Conservation (phyloP, 2,329 filamentous ascomycete genomes). For the Colletotrichum spaethianum region DNA sequence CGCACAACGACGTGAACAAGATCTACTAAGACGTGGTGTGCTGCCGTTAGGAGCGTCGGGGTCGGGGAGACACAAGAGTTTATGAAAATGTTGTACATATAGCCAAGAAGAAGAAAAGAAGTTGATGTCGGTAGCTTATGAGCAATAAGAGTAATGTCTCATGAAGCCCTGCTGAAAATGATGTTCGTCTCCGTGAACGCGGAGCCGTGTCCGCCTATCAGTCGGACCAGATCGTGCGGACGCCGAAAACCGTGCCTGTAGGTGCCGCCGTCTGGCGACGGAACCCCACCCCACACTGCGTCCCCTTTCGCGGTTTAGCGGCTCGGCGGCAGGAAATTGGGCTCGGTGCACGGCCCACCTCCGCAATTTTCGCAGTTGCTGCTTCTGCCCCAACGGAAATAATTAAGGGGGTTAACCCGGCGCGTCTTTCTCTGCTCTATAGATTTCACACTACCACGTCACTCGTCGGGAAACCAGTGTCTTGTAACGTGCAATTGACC, state of each 20-base stretch:
- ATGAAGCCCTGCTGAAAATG: no score
- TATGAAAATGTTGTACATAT: neutral
- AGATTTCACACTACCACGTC: neutral
- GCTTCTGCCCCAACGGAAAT: constrained; percentile 24
- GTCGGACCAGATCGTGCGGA: neutral
- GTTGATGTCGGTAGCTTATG: neutral
- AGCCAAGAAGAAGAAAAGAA: neutral
- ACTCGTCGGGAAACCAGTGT: neutral
- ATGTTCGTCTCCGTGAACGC: neutral
- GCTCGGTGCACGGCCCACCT: constrained; percentile 5
- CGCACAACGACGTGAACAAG: constrained; percentile 36
- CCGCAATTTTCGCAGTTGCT: constrained; percentile 9
- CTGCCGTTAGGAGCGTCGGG: no score
- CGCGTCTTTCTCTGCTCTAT: neutral
- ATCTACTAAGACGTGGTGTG: neutral
- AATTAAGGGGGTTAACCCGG: constrained; percentile 13
- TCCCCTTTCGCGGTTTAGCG: constrained; percentile 11
- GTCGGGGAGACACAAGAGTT: no score
- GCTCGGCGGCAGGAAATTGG: constrained; percentile 33
- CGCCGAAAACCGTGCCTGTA: neutral
- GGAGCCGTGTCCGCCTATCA: neutral
- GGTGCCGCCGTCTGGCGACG: neutral
- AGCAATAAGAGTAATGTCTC: constrained; percentile 3
- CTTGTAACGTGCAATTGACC: no score
- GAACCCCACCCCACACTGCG: neutral